Base-by-base conservation (phyloP, 2,329 filamentous ascomycete species). In the Zymoseptoria pseudotritici region DNA sequence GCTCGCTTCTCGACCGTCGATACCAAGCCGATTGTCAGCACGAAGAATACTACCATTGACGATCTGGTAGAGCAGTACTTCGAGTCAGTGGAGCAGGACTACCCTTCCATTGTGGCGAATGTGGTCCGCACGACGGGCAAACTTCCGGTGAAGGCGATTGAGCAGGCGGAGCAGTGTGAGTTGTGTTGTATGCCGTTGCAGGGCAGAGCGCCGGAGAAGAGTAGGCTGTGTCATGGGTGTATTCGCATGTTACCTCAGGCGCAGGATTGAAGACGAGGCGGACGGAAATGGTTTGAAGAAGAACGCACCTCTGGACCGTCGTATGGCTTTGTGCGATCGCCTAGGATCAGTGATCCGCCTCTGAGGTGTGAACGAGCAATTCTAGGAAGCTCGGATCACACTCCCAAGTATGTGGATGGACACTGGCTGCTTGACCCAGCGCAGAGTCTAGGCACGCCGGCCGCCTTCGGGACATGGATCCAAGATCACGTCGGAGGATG, bases 81-180 rank as follows among this genome's bases (percentile, higher is more conserved):
- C 70, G 84, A 85, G 65, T 87, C 86, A 50, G 90, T 96, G 17
- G 92, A 96, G 72, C 84, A 85, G 65, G 88, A 88, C 61, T 97
- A 95, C 70, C 90, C 92, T 2, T 90, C 89, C 58, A 91, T 97
- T 58, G 92, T 99, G 66, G 88, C 92, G 31, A 99, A 99, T 72
- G 94, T 99, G 9, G 93, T 97, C 4, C 85, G 91, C 63, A 99
- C 93, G 36, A 87, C 89, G n/a, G 87, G 86, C 56, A 96, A 95
- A 75, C 80, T 97, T 50, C 79, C 86, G 53, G 76, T 83, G 24
- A 72, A 78, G 0, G 67, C 7, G 69, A 68, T 20, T 71, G 65
- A 52, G 71, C 70, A 67, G 61, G 61, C 67, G 31, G 69, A 70
- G 13, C 66, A 67, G 54, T 95, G 91, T 69, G 80, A 82, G 36